Percentiles rank a stretch among this genome's conserved stretches.
Evolutionary conservation across 192 early-diverging fungal species (phyloP).

Genomic region (Backusella morwellensis): DNA sequence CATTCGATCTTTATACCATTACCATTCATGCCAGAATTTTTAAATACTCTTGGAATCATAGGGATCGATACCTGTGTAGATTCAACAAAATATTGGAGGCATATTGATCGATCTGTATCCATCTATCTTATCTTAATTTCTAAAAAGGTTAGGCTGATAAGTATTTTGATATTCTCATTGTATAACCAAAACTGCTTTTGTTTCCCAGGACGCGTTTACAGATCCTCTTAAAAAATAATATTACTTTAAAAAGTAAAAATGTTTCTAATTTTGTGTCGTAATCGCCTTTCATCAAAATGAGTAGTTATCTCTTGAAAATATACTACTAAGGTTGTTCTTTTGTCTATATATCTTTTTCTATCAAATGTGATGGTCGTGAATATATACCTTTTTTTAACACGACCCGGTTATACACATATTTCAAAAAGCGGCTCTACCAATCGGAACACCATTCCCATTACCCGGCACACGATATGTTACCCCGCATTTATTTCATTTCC

Average conservation of each 20-base stretch:
- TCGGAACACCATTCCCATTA: not conserved
- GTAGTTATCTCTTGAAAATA: not conserved
- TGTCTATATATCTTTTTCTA: no score
- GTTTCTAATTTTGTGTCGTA: not conserved
- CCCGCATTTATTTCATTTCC: not conserved
- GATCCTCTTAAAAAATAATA: not conserved
- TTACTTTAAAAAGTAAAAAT: not conserved
- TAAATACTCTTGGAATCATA: not conserved
- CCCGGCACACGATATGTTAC: not conserved
- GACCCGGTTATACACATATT: not conserved
- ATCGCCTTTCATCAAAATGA: not conserved
- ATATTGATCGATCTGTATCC: not conserved
- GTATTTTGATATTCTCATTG: not conserved
- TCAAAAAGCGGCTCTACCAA: not conserved
- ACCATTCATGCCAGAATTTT: not conserved
- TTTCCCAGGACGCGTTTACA: not conserved
- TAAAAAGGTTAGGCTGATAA: not conserved
- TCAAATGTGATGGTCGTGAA: no score
- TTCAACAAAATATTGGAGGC: not conserved
- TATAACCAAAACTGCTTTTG: not conserved
- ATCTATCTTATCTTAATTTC: not conserved
- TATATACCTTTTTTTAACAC: no score
- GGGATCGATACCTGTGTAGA: not conserved
- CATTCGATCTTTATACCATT: not conserved
- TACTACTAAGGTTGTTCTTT: not conserved